Evolutionary conservation across 208 protist genomes (phyloP).

Genomic region (Trypanosoma brucei): DNA sequence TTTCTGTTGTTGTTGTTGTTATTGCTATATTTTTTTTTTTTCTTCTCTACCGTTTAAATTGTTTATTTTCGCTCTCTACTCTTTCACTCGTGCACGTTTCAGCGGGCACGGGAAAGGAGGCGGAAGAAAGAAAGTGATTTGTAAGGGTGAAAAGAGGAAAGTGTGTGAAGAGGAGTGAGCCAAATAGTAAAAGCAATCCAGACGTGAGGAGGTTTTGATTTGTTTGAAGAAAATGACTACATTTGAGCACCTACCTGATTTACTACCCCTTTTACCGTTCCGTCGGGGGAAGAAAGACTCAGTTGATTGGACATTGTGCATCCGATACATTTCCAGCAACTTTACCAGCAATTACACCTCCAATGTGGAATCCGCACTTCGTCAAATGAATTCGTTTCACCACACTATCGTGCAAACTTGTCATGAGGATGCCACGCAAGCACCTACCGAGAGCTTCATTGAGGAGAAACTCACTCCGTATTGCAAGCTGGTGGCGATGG

Average conservation of each 20-base stretch:
- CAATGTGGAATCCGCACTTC: conserved; percentile 46
- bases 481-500: conserved; percentile 65
- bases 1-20: too few relatives aligned
- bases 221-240: conserved; percentile 19
- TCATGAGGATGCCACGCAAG: conserved; percentile 36
- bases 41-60: too few relatives aligned
- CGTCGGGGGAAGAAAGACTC: conserved; percentile 58
- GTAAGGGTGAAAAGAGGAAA: too few relatives aligned
- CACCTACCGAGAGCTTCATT: conserved; percentile 60
- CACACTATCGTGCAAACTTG: conserved; percentile 65
- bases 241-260: conserved; percentile 46
- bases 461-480: conserved; percentile 61
- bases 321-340: conserved; percentile 56
- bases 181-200: too few relatives aligned
- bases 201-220: too few relatives aligned
- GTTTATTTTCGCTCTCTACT: too few relatives aligned
- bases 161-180: too few relatives aligned
- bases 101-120: too few relatives aligned
- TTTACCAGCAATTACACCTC: conserved; percentile 65
- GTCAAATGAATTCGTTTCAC: conserved; percentile 63
- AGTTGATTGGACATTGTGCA: conserved; percentile 64
- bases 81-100: too few relatives aligned
- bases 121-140: too few relatives aligned
- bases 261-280: conserved; percentile 67
- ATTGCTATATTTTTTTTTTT: too few relatives aligned